Conservation (phyloP, 2,329 filamentous ascomycete genomes). For the Tolypocladium ovalisporum region DNA sequence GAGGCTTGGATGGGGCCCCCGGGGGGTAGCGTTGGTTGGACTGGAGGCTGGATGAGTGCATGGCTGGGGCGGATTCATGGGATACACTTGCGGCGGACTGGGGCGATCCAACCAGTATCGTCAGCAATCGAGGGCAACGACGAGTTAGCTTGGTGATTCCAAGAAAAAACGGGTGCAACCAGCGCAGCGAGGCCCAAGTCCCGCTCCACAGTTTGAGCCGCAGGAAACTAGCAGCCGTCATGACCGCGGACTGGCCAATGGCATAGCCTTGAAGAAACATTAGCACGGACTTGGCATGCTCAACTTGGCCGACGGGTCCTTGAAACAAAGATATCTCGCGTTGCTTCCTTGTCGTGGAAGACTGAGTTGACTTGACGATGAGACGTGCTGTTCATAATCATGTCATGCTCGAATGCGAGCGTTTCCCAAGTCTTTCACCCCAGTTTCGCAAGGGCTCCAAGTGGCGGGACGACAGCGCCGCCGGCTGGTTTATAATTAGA, state of each 20-base stretch:
- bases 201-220: not conserved
- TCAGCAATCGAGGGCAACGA: not conserved
- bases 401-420: not conserved
- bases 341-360: too few relatives aligned
- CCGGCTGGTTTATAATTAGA: not conserved
- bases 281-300: not conserved
- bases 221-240: not conserved
- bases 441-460: too few relatives aligned
- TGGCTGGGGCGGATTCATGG: not conserved
- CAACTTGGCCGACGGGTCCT: too few relatives aligned
- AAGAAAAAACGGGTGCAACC: not conserved
- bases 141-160: not conserved
- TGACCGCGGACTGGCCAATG: not conserved
- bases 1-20: not conserved
- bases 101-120: not conserved
- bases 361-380: too few relatives aligned
- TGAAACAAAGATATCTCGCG: too few relatives aligned
- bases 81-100: not conserved
- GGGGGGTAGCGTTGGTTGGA: not conserved
- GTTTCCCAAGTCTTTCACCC: not conserved
- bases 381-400: too few relatives aligned
- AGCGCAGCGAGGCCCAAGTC: not conserved
- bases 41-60: not conserved
- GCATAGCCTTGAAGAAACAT: not conserved
- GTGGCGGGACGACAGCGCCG: too few relatives aligned